A percentile compares a stretch with the other conserved stretches of the same genome.
phyloP scores from a whole-genome alignment of 2,329 filamentous ascomycete genomes.

The Microdochium trichocladiopsis region DNA sequence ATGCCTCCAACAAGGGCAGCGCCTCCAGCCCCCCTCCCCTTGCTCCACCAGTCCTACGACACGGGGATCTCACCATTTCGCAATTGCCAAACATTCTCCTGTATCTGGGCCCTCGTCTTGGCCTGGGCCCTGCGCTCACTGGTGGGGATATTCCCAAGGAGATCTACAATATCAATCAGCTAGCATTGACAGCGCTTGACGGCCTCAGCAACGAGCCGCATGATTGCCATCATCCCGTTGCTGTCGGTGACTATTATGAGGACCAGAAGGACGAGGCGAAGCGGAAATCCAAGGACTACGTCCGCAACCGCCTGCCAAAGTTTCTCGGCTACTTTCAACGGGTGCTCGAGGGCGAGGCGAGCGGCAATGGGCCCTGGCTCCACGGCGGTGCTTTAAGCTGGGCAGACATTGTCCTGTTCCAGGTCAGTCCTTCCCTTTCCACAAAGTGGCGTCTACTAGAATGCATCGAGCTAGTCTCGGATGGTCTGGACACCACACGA shows the following conservation, averaged over 20 bases:
- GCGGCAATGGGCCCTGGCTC: constrained; percentile 54
- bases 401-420: constrained; percentile 68
- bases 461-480: background rate
- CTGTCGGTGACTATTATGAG: constrained; percentile 56
- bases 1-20: constrained; percentile 36
- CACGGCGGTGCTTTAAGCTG: constrained; percentile 60
- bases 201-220: constrained; percentile 64
- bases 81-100: constrained; percentile 69
- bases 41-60: constrained; percentile 59
- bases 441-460: background rate
- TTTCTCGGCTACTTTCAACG: constrained; percentile 66
- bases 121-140: constrained; percentile 40
- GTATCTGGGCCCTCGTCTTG: constrained; percentile 58
- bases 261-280: constrained; percentile 66
- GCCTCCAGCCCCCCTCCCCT: constrained; percentile 55
- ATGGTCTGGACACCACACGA: background rate
- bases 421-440: constrained; percentile 35
- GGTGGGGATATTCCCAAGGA: constrained; percentile 31
- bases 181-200: constrained; percentile 65
- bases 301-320: constrained; percentile 60
- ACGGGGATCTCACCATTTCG: constrained; percentile 53
- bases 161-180: constrained; percentile 52
- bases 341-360: constrained; percentile 50
- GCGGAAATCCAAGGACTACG: constrained; percentile 48
- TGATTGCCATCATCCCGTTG: constrained; percentile 69